Base-by-base conservation (phyloP, 2,329 filamentous ascomycete species). In the Xylaria sp. region DNA sequence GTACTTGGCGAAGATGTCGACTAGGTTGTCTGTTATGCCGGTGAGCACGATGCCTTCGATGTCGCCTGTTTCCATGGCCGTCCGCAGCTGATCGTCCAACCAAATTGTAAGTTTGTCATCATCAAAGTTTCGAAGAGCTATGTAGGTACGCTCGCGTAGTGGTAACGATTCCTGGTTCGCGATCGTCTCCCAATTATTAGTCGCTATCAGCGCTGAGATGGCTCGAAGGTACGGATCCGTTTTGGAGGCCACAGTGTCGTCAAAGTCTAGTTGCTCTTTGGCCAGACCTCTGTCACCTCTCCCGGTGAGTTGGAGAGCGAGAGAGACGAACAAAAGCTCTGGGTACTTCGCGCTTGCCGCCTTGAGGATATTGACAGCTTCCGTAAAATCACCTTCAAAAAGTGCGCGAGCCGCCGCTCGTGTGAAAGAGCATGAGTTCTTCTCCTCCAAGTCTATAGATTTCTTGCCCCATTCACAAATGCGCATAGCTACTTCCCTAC, bases 211-310 rank as follows among this genome's bases (percentile, higher is more conserved):
- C 2, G 90, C 89, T 27, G 93, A 92, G 56, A 96, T 91, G 5
- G 92, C 92, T 64, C 92, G 90, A 27, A 96, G 85, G 76, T 94
- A 95, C 0, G 92, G 90, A 74, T 96, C 92, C 0, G 90, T 89
- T 69, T 91, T 87, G 67, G 86, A 88, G 30, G 89, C 86, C 14
- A 88, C 83, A 1, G 82, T 82, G 65, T 87, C 85, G 75, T 89
- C 87, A 73, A 89, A 87, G 72, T 89, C 86, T 27, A 89, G 81
- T 68, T 86, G 81, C 69, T 84, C 83, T 69, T 84, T 84, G 50
- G 79, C 79, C 3, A 82, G 72, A 48, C 79, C 78, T 54, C 79
- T 80, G 64, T 83, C 82, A 12, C 83, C 85, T 68, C 85, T 83
- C 27, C 85, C 83, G 70, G 89, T 88, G 30, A 91, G 85, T 71